phyloP scores from a whole-genome alignment of 2,329 filamentous ascomycete species.

The Rhynchosporium graminicola region DNA sequence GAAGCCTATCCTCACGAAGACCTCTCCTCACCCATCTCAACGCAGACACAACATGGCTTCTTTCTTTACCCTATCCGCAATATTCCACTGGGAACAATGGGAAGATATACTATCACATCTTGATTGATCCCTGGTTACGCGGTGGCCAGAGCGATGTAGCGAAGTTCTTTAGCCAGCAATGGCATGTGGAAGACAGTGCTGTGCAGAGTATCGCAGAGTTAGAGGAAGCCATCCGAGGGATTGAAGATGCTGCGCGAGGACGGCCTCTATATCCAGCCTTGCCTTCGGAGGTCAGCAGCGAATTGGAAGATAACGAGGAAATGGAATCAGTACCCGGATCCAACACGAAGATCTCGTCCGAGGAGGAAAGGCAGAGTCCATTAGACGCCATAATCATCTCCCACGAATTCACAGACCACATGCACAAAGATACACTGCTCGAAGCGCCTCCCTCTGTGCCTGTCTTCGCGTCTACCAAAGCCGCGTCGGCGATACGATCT shows the following conservation, averaged over 20 bases:
- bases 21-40: constrained; percentile 65
- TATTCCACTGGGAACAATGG: not conserved
- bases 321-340: constrained; percentile 21
- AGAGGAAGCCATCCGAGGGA: constrained; percentile 50
- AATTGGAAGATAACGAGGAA: not conserved
- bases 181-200: constrained; percentile 56
- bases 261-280: constrained; percentile 9
- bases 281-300: not conserved
- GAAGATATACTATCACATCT: constrained; percentile 58
- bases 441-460: constrained; percentile 56
- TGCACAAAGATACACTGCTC: constrained; percentile 60
- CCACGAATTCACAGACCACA: constrained; percentile 69
- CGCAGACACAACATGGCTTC: constrained; percentile 66
- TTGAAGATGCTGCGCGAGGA: constrained; percentile 44
- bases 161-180: constrained; percentile 65
- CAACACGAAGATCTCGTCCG: constrained; percentile 5
- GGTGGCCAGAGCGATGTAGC: constrained; percentile 65
- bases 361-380: constrained; percentile 37
- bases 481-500: constrained; percentile 54
- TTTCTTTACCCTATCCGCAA: constrained; percentile 60
- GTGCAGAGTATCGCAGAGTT: constrained; percentile 58
- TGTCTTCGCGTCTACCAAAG: constrained; percentile 60
- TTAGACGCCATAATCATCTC: constrained; percentile 62
- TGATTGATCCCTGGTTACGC: constrained; percentile 66
- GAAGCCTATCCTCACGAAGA: constrained; percentile 40